These are phyloP conservation scores for Udeniomyces megalosporus DNA, from an alignment of 768 basidiomycete species.

Conservation along the genomic window DNA sequence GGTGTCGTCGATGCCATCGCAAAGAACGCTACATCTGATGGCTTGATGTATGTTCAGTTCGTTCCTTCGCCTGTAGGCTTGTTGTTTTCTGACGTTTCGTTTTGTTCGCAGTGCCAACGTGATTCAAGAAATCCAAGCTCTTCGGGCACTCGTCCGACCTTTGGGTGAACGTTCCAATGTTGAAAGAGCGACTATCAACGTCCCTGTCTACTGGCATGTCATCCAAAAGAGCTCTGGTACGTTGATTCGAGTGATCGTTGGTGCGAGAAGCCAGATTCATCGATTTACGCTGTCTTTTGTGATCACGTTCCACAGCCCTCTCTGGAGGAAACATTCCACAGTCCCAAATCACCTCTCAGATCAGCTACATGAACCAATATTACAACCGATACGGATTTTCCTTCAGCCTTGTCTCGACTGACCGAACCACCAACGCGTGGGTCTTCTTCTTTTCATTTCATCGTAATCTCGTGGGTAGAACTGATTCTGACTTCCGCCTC, in stretches of 20 bases:
- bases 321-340: not conserved
- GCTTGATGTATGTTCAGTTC: not conserved
- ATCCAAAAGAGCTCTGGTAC: too few relatives aligned
- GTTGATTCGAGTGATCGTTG: too few relatives aligned
- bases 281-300: not conserved
- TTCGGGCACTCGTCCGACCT: too few relatives aligned
- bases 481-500: too few relatives aligned
- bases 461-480: too few relatives aligned
- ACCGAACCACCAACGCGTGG: slow-evolving; percentile 34
- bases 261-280: not conserved
- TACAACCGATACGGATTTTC: slow-evolving; percentile 32
- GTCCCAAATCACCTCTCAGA: slow-evolving; percentile 32
- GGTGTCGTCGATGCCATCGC: not conserved
- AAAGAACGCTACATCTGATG: not conserved
- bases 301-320: too few relatives aligned
- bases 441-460: too few relatives aligned
- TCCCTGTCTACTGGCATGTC: too few relatives aligned
- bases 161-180: too few relatives aligned
- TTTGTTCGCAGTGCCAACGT: not conserved
- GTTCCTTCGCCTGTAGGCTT: not conserved
- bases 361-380: slow-evolving; percentile 34
- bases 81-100: not conserved
- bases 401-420: slow-evolving; percentile 35
- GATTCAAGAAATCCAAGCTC: too few relatives aligned
- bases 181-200: too few relatives aligned